These are phyloP conservation scores for Triticum monococcum DNA, from an alignment of 176 grass and related monocot genomes.

Conservation along the genomic window DNA sequence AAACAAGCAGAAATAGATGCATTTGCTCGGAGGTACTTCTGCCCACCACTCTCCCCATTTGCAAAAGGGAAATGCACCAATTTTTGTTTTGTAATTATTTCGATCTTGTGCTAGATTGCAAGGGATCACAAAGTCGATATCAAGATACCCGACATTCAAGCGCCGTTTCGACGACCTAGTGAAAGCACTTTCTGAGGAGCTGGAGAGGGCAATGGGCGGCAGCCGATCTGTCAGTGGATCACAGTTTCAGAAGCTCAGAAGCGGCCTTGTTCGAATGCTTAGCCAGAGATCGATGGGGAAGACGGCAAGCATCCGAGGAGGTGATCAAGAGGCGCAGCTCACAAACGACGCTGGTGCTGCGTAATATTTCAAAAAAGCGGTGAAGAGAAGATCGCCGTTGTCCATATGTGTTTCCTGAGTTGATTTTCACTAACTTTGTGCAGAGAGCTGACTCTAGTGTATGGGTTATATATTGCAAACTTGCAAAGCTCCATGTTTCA, in stretches of 20 bases:
- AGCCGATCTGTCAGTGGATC: conserved; percentile 47
- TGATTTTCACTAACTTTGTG: conserved; percentile 32
- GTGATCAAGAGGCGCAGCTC: conserved; percentile 40
- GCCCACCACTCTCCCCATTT: neutral
- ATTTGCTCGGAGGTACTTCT: conserved; percentile 71
- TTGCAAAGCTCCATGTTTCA: neutral
- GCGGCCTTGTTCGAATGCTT: conserved; percentile 52
- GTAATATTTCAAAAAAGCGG: neutral
- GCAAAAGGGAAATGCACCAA: neutral
- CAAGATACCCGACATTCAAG: conserved; percentile 83
- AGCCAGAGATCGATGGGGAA: conserved; percentile 65
- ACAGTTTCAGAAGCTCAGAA: conserved; percentile 41
- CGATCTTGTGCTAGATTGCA: conserved; percentile 60
- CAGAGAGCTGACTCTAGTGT: neutral
- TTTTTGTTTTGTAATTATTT: conserved; percentile 17
- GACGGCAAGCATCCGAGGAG: conserved; percentile 27
- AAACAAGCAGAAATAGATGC: conserved; percentile 86
- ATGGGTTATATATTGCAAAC: neutral
- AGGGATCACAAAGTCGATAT: conserved; percentile 90
- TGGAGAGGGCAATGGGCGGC: conserved; percentile 60
- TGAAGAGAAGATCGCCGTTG: neutral
- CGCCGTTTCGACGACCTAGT: conserved; percentile 70
- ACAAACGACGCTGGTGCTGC: neutral
- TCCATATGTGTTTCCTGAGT: neutral
- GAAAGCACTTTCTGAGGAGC: conserved; percentile 60